A percentile compares a stretch with the other conserved stretches of the same genome.
phyloP scores from a whole-genome alignment of 768 basidiomycete genomes.

The Mycena alexandri region DNA sequence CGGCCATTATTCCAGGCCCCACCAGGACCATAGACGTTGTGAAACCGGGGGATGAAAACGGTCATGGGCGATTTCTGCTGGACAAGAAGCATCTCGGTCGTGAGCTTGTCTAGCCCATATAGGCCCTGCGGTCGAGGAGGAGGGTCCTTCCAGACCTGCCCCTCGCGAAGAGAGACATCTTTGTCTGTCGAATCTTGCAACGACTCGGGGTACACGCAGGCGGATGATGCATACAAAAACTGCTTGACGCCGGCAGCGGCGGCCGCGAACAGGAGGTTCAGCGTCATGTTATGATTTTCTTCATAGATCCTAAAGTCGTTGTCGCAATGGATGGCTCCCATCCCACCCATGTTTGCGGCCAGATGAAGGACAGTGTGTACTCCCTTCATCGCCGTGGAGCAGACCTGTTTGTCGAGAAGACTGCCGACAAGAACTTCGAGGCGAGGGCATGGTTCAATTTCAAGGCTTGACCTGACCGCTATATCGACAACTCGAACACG shows the following conservation, averaged over 20 bases:
- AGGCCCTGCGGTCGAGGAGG: conserved; percentile 60
- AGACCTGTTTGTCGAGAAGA: conserved; percentile 54
- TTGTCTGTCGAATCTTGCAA: conserved; percentile 49
- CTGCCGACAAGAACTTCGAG: conserved; percentile 58
- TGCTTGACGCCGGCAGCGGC: conserved; percentile 51
- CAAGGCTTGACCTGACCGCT: background rate
- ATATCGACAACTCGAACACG: conserved; percentile 61
- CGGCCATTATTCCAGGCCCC: conserved; percentile 66
- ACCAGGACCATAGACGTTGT: conserved; percentile 70
- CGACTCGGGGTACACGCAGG: conserved; percentile 66
- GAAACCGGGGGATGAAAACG: conserved; percentile 66
- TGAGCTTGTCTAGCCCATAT: conserved; percentile 71
- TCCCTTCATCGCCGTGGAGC: conserved; percentile 55
- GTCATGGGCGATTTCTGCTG: conserved; percentile 49
- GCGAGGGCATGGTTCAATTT: conserved; percentile 23
- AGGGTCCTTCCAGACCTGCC: conserved; percentile 54
- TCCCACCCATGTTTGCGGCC: conserved; percentile 74
- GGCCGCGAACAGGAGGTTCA: conserved; percentile 59
- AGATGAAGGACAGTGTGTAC: conserved; percentile 65
- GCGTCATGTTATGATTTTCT: conserved; percentile 64
- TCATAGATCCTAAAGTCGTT: conserved; percentile 65
- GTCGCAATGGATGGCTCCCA: conserved; percentile 68
- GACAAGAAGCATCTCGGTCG: conserved; percentile 59
- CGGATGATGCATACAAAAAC: conserved; percentile 70
- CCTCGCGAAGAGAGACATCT: conserved; percentile 61